A percentile compares a stretch with the other conserved stretches of the same genome.
These are phyloP conservation scores for Vaccinium macrocarpon DNA, from an alignment of 148 eudicot genomes.

Conservation along the genomic window DNA sequence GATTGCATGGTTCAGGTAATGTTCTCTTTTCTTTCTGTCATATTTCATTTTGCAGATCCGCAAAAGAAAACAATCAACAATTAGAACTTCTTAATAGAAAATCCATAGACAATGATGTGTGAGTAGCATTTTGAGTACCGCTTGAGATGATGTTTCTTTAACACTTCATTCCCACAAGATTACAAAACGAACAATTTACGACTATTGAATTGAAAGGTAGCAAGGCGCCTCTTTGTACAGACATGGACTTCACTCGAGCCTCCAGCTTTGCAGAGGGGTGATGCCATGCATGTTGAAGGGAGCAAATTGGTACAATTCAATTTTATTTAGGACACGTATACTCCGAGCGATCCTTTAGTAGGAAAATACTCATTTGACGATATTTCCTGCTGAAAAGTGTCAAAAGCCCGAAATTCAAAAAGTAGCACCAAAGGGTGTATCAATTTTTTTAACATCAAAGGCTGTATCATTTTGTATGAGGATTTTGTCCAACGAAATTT, in stretches of 20 bases:
- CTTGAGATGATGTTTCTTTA: neutral
- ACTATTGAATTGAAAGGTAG: neutral
- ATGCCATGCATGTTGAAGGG: neutral
- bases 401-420: neutral
- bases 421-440: neutral
- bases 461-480: too few relatives aligned
- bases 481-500: neutral
- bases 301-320: neutral
- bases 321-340: neutral
- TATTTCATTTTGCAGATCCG: neutral
- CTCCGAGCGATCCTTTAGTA: neutral
- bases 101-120: neutral
- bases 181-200: neutral
- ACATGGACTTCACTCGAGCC: too few relatives aligned
- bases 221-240: neutral
- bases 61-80: neutral
- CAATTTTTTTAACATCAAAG: too few relatives aligned
- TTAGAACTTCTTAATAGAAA: neutral
- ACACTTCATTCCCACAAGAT: neutral
- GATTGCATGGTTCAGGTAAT: slow-evolving; percentile 74
- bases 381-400: neutral
- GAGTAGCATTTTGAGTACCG: neutral
- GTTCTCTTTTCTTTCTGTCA: neutral
- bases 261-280: too few relatives aligned
- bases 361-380: neutral